A percentile compares a stretch with the other conserved stretches of the same genome.
Evolutionary conservation across 2,329 filamentous ascomycete species (phyloP).

Genomic region (Aureobasidium mangrovei): DNA sequence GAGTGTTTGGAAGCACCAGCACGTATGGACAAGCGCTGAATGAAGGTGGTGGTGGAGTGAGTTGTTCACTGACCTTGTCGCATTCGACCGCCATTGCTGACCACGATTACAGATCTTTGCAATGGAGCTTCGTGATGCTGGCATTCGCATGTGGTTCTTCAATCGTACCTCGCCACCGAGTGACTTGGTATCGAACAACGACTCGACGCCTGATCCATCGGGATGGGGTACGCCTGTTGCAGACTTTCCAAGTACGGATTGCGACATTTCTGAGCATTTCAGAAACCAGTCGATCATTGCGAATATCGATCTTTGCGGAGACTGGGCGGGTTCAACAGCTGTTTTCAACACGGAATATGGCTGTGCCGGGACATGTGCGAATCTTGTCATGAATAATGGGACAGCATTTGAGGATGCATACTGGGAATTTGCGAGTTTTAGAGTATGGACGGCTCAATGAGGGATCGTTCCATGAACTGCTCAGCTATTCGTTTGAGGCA

Average conservation of each 20-base stretch:
- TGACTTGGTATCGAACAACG: slow-evolving; percentile 27
- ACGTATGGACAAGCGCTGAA: slow-evolving; percentile 28
- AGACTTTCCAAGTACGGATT: slow-evolving; percentile 54
- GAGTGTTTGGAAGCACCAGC: slow-evolving; percentile 20
- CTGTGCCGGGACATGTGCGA: slow-evolving; percentile 47
- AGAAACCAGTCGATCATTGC: slow-evolving; percentile 31
- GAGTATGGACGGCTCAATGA: slow-evolving; percentile 12
- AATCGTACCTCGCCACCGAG: slow-evolving; percentile 29
- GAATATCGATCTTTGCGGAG: slow-evolving; percentile 33
- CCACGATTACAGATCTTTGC: slow-evolving; percentile 35
- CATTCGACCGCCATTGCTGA: background rate
- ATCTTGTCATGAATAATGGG: slow-evolving; percentile 51
- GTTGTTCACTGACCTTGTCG: slow-evolving; percentile 18
- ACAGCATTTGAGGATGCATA: slow-evolving; percentile 50
- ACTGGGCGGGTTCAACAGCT: slow-evolving; percentile 25
- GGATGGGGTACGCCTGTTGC: slow-evolving; percentile 38
- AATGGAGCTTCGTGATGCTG: slow-evolving; percentile 51
- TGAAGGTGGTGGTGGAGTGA: slow-evolving; percentile 24
- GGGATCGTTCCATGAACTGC: background rate
- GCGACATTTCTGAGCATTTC: slow-evolving; percentile 31
- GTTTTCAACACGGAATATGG: slow-evolving; percentile 28
- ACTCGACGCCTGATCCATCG: slow-evolving; percentile 7
- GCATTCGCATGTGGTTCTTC: slow-evolving; percentile 44
- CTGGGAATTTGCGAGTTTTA: slow-evolving; percentile 42
- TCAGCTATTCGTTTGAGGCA: no score